Evolutionary conservation across 2,329 filamentous ascomycete genomes (phyloP), one percentile per base, ranked within the genome.

Genomic region (Sordariomycetes sp.): DNA sequence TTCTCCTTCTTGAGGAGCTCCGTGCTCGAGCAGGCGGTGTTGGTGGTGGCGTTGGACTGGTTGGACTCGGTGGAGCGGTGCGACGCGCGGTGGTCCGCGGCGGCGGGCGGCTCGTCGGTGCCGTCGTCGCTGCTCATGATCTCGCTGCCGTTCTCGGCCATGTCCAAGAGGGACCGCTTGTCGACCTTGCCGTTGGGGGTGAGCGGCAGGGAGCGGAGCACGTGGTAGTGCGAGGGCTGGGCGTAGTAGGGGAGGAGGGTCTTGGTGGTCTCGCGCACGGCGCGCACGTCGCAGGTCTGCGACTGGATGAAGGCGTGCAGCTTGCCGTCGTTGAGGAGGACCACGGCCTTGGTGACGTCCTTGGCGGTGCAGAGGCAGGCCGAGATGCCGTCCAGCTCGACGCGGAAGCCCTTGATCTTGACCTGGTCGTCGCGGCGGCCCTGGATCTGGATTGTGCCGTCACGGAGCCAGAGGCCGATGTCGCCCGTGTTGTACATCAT

Each of bases 401-500:
- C 78, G 25, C 82, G 78, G 65, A 84, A 83, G 8, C 81, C 81
- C 69, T 82, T 81, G 64, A 85, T 75, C 67, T 85, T 85, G 60
- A 85, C 78, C 64, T 85, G 82, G 60, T 84, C 81, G 62, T 85
- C 82, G n/a, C 73, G 73, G 40, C 81, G 76, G 3, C 82, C 81
- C 37, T 82, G 74, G 24, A 78, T 80, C 51, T 81, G 74, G 43
- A 85, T 70, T 28, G 72, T 74, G 12, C 82, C 81, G 62, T 81
- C 76, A 2, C 71, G 65, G 43, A 72, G 71, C 80, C 81, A 84
- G 14, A 73, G 71, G 20, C 77, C 80, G 24, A 85, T 72, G 62
- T 85, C 82, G 7, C 81, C 82, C 1, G 82, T 85, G 63, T 81
- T 80, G 68, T 81, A 85, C 77, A 84, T 83, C 62, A 70, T 71